Evolutionary conservation across 2,329 filamentous ascomycete genomes (phyloP).

Genomic region (Sporothrix luriei): DNA sequence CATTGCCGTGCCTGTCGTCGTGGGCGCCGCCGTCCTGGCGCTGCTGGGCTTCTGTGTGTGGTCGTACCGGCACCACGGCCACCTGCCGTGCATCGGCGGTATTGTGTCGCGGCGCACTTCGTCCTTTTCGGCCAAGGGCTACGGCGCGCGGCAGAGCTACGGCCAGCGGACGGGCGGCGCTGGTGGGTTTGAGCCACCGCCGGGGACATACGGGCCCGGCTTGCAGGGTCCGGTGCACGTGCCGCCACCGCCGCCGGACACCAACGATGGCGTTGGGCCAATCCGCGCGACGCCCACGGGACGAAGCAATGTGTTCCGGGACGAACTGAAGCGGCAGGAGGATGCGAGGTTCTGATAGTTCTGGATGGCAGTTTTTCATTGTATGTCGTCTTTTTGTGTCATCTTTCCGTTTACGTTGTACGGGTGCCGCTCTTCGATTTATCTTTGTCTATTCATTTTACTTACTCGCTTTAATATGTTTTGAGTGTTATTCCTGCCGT

Average conservation of each 20-base stretch:
- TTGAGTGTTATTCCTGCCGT: too few species aligned
- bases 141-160: slow-evolving; percentile 39
- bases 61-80: slow-evolving; percentile 39
- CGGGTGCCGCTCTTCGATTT: too few species aligned
- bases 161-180: slow-evolving; percentile 35
- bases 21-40: slow-evolving; percentile 37
- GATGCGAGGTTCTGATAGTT: slow-evolving; percentile 30
- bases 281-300: not conserved
- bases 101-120: slow-evolving; percentile 31
- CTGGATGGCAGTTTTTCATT: not conserved
- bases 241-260: not conserved
- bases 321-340: slow-evolving; percentile 45
- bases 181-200: not conserved
- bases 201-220: slow-evolving; percentile 8
- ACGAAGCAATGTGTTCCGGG: slow-evolving; percentile 43
- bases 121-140: slow-evolving; percentile 37
- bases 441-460: too few species aligned
- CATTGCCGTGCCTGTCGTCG: slow-evolving; percentile 41
- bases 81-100: slow-evolving; percentile 36
- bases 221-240: not conserved
- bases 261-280: not conserved
- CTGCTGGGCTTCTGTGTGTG: slow-evolving; percentile 37
- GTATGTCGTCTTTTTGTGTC: not conserved
- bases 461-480: too few species aligned
- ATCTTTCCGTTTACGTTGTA: not conserved